Base-by-base conservation (phyloP, 805 yeast genomes). In the Metschnikowia shivogae region DNA sequence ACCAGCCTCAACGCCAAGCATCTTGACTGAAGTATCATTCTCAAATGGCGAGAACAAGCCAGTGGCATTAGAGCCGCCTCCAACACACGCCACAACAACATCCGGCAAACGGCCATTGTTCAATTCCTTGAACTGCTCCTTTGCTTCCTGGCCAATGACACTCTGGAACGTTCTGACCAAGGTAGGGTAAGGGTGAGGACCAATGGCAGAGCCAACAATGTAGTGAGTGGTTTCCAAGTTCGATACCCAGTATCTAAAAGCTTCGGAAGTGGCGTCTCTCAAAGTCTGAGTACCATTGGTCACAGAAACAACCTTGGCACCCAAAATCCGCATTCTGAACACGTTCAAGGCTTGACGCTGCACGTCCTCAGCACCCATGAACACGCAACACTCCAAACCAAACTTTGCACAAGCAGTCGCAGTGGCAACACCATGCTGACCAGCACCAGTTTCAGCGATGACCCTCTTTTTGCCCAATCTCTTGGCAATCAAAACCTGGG, bases 351-450 rank as follows among this genome's bases (percentile, higher is more conserved):
- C 97, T 76, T 93, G 99, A 70, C 99, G 87, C 67, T 97, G 85
- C 36, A 88, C 96, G 72, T 93, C 99, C 70, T 93, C 99, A 36
- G 98, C 98, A 52, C 99, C 99, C 99, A 93, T 93, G 62, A 80
- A 92, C 30, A 93, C 95, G 12, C 88, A 88, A 74, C 99, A 93
- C 63, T 86, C 80, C 68, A 93, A 66, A 42, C 99, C 99, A 57
- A 93, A 86, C 61, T 86, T 86, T 52, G 95, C 95, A 74, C 90
- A 84, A 0, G 95, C 95, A 48, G 95, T 86, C 27, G 95, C 95
- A 42, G 93, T 86, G 33, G 95, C 95, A 32, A 86, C 95, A 72
- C 95, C 95, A 61, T 86, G 95, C 68, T 86, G 95, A 55, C 95
- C 95, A 42, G 95, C 95, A 68, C 95, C 95, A 32, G 95, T 86